Evolutionary conservation across 2,329 filamentous ascomycete genomes (phyloP), one percentile per base, ranked within the genome.

Genomic region (Aspergillus caelatus): DNA sequence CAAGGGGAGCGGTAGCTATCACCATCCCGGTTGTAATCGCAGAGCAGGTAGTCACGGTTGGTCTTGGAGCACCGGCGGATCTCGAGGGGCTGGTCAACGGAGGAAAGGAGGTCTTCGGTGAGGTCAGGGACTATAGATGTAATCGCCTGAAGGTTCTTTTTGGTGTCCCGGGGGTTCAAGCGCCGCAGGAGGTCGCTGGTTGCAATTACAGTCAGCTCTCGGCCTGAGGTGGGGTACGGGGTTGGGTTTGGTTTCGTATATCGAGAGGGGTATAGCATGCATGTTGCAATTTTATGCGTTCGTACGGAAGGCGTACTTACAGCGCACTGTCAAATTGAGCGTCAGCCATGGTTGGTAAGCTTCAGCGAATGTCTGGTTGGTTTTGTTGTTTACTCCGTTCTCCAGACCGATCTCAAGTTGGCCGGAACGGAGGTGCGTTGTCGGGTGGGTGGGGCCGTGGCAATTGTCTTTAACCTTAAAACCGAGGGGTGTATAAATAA

Each of bases 21-120:
- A 67, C 95, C 95, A 81, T 99, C 95, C 68, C 95, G 94, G 86
- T 99, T 99, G 86, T 99, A 99, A 86, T 99, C 95, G 85, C 95
- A 99, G 74, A 97, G 91, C 58, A 99, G 88, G 83, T 97, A 99
- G 82, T 98, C 95, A 71, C 94, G 91, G 72, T 93, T 93, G 36
- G 92, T 91, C 80, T 94, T 91, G 71, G 88, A 88, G 85, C 95
- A 98, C 69, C 92, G 91, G 72, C 91, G 89, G 67, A 96, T 87
- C 64, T 91, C 89, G 62, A 99, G 89, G 28, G 95, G 95, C 79
- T 98, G 94, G 81, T 99, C 95, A 72, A 99, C 95, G 28, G 94
- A 97, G 69, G 94, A 95, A 69, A 99, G 92, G 50, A 99, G 92
- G 78, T 99, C 95, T 85, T 99, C 95, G 74, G 94, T 95, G 64